Percentiles rank a stretch among this genome's conserved stretches.
phyloP scores from a whole-genome alignment of 495 filamentous ascomycete genomes.

The Podospora sp. region DNA sequence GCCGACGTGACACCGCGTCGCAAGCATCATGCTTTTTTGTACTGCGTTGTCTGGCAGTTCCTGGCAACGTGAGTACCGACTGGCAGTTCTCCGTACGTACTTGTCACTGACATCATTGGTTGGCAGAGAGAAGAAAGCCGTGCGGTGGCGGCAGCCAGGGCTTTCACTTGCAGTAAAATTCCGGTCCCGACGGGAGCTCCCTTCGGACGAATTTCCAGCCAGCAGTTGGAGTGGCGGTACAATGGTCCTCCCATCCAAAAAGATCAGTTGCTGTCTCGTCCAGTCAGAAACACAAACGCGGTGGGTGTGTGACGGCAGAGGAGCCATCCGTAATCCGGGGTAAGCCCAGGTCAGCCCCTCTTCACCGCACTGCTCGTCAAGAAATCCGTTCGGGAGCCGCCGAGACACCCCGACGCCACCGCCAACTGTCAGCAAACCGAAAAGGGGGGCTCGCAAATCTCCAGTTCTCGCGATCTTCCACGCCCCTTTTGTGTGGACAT shows the following conservation, averaged over 20 bases:
- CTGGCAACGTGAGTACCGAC: too few relatives aligned
- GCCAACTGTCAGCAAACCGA: neutral
- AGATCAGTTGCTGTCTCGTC: neutral
- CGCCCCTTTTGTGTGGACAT: conserved; percentile 1
- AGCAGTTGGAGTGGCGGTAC: neutral
- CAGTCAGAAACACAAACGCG: too few relatives aligned
- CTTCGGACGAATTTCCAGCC: neutral
- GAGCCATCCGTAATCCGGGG: neutral
- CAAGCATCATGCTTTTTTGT: neutral
- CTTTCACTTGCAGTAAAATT: too few relatives aligned
- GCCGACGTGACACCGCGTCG: neutral
- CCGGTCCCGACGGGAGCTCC: neutral
- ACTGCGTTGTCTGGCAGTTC: neutral
- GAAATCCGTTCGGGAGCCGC: conserved; percentile 2
- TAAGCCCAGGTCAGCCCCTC: neutral
- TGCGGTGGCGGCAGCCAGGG: neutral
- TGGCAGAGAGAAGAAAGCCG: neutral
- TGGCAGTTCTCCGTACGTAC: too few relatives aligned
- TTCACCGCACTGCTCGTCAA: conserved; percentile 2
- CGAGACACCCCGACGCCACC: conserved; percentile 11
- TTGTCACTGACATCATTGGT: neutral
- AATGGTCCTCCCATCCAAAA: neutral
- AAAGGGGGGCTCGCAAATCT: conserved; percentile 7
- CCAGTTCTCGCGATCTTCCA: conserved; percentile 14
- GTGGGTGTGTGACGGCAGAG: neutral